A percentile compares a stretch with the other conserved stretches of the same genome.
Conservation (phyloP, 768 basidiomycete genomes). For the Termitomyces sp. region DNA sequence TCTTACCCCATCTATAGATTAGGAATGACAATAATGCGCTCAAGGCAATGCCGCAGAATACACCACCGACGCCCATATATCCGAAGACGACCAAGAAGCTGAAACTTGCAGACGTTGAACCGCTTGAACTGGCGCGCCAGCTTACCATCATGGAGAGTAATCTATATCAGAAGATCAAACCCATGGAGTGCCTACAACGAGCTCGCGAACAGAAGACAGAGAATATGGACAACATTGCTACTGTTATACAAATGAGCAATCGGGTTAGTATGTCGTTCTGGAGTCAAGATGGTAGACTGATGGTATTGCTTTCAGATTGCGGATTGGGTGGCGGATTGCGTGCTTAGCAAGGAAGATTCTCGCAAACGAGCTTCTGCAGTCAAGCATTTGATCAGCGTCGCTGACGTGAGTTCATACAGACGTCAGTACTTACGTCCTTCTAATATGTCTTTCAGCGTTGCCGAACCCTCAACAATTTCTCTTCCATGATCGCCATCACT, state of each 20-base stretch:
- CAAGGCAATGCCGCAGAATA: slow-evolving; percentile 54
- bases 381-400: slow-evolving; percentile 89
- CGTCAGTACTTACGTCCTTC: background rate
- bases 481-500: slow-evolving; percentile 94
- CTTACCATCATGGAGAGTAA: slow-evolving; percentile 88
- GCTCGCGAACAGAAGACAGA: slow-evolving; percentile 77
- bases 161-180: slow-evolving; percentile 84
- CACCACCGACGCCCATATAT: slow-evolving; percentile 72
- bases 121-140: slow-evolving; percentile 89
- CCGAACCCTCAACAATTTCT: slow-evolving; percentile 87
- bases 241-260: slow-evolving; percentile 87
- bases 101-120: slow-evolving; percentile 83
- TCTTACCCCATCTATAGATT: slow-evolving; percentile 29
- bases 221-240: slow-evolving; percentile 78
- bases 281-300: background rate
- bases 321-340: slow-evolving; percentile 86
- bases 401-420: slow-evolving; percentile 64
- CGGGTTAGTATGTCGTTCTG: slow-evolving; percentile 45
- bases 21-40: slow-evolving; percentile 53
- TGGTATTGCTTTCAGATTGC: slow-evolving; percentile 60
- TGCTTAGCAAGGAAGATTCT: slow-evolving; percentile 80
- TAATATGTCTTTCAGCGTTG: slow-evolving; percentile 61
- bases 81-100: slow-evolving; percentile 73
- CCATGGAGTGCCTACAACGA: slow-evolving; percentile 86
- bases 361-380: slow-evolving; percentile 78